These are phyloP conservation scores for Acer saccharum DNA, from an alignment of 345 rosid genomes.

Conservation along the genomic window DNA sequence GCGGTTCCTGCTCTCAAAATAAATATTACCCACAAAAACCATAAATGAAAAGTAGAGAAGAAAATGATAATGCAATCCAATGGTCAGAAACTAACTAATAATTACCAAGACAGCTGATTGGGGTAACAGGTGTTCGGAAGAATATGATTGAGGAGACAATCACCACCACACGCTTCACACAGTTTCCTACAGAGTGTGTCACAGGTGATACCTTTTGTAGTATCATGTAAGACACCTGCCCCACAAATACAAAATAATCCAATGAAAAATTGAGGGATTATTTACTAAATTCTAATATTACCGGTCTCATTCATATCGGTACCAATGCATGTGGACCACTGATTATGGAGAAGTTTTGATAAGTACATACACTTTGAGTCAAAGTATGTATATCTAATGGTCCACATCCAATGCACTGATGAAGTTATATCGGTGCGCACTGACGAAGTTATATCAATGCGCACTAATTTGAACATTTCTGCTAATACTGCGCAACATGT, in stretches of 20 bases:
- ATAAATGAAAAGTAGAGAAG: not conserved
- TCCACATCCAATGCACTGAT: too few species aligned
- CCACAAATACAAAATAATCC: too few species aligned
- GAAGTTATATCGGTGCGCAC: too few species aligned
- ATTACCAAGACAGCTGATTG: slow-evolving; percentile 63
- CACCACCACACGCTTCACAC: slow-evolving; percentile 82
- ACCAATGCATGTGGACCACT: too few species aligned
- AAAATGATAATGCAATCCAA: not conserved
- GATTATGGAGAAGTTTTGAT: too few species aligned
- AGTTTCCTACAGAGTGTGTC: slow-evolving; percentile 84
- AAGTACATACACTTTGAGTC: too few species aligned
- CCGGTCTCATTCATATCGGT: too few species aligned
- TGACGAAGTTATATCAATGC: too few species aligned
- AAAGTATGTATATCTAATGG: too few species aligned
- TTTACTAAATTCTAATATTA: too few species aligned
- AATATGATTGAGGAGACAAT: slow-evolving; percentile 68
- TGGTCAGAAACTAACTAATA: slow-evolving; percentile 14
- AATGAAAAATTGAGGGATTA: too few species aligned
- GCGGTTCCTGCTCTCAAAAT: slow-evolving; percentile 60
- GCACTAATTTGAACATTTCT: too few species aligned
- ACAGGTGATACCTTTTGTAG: slow-evolving; percentile 81
- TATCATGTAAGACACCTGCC: slow-evolving; percentile 79
- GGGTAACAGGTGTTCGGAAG: slow-evolving; percentile 69
- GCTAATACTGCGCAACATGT: not conserved
- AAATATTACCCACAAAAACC: not conserved